Conservation (phyloP, 768 basidiomycete genomes). For the Leccinum longicurvipes region DNA sequence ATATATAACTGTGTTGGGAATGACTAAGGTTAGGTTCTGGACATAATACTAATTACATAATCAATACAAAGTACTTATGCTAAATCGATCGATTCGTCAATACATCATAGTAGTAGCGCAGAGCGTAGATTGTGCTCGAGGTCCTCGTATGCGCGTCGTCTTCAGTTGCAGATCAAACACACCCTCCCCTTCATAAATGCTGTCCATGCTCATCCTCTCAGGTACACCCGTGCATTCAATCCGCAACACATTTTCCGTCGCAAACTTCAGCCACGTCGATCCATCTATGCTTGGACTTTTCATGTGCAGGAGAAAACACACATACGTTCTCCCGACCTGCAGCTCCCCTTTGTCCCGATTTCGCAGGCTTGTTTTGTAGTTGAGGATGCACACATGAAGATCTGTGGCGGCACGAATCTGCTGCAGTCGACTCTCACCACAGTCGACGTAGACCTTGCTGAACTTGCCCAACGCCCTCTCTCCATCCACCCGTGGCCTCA, state of each 20-base stretch:
- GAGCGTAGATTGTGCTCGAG: conserved; percentile 6
- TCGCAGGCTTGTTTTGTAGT: conserved; percentile 8
- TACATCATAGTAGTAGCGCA: too few relatives aligned
- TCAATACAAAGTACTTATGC: too few relatives aligned
- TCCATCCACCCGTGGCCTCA: not conserved
- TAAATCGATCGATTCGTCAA: too few relatives aligned
- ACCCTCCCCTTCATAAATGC: not conserved
- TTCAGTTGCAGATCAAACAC: conserved; percentile 10
- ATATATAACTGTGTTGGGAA: too few relatives aligned
- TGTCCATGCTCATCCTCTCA: not conserved
- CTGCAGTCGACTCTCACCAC: conserved; percentile 14
- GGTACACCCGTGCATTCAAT: conserved; percentile 10
- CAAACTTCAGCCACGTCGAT: conserved; percentile 23
- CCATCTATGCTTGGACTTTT: not conserved
- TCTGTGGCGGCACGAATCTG: conserved; percentile 12
- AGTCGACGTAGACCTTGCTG: conserved; percentile 12
- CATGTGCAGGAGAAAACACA: conserved; percentile 23
- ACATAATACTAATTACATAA: too few relatives aligned
- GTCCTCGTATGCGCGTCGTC: conserved; percentile 12
- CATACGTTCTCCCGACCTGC: conserved; percentile 15
- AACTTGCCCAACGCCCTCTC: conserved; percentile 5
- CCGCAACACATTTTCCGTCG: conserved; percentile 22
- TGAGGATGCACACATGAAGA: conserved; percentile 22
- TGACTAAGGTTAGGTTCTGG: too few relatives aligned
- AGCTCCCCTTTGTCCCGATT: conserved; percentile 7